Conservation (phyloP, 352 stramenopile genomes). For the Pythium phragmiticola region DNA sequence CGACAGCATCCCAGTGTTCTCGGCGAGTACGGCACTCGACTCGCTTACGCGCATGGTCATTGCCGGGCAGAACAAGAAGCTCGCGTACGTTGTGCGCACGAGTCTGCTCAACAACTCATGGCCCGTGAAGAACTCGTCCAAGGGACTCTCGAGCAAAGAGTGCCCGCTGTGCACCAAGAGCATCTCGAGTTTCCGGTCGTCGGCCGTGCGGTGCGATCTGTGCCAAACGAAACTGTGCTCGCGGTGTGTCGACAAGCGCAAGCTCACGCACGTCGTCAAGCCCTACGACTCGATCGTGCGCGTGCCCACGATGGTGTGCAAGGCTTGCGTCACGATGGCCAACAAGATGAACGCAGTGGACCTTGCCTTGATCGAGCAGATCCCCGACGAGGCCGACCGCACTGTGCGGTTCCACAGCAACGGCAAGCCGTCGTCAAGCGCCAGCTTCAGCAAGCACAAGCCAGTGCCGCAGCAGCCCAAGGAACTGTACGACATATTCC, state of each 20-base stretch:
- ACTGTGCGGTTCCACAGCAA: slow-evolving; percentile 7
- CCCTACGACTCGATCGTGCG: slow-evolving; percentile 1
- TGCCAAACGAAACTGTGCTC: slow-evolving; percentile 5
- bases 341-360: slow-evolving; percentile 7
- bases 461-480: too few species aligned
- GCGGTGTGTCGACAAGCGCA: slow-evolving; percentile 18
- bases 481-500: background rate
- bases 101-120: slow-evolving; percentile 5
- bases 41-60: too few species aligned
- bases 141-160: background rate
- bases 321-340: slow-evolving; percentile 8
- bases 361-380: slow-evolving; percentile 10
- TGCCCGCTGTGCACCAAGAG: slow-evolving; percentile 13
- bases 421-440: background rate
- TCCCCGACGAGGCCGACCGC: background rate
- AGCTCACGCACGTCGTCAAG: slow-evolving; percentile 11
- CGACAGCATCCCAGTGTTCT: too few species aligned
- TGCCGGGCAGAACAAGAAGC: slow-evolving; percentile 16
- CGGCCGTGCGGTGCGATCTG: slow-evolving; percentile 5
- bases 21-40: too few species aligned
- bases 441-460: too few species aligned
- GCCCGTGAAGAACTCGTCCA: background rate
- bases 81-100: slow-evolving; percentile 11
- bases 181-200: slow-evolving; percentile 6
- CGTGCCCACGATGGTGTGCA: slow-evolving; percentile 12